Percentiles rank a stretch among this genome's conserved stretches.
Evolutionary conservation across 192 early-diverging fungal genomes (phyloP).

Genomic region (Entrophospora sp.): DNA sequence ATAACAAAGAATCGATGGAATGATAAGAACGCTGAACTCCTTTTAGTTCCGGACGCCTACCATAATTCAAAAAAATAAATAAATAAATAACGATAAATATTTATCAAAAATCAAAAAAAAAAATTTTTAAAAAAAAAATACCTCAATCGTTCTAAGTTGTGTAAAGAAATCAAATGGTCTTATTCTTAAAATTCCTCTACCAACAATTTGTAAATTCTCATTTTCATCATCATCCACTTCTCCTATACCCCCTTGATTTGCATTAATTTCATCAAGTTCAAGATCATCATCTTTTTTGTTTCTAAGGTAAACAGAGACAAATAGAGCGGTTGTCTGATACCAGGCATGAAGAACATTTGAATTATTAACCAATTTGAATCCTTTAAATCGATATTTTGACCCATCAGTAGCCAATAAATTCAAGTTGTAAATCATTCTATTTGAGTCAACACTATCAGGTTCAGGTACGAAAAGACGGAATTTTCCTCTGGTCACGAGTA

Average conservation of each 20-base stretch:
- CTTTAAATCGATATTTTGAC: slow-evolving; percentile 31
- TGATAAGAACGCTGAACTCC: slow-evolving; percentile 18
- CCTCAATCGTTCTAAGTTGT: slow-evolving; percentile 24
- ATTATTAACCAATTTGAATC: slow-evolving; percentile 29
- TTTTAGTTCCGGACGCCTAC: slow-evolving; percentile 22
- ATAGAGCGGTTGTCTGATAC: slow-evolving; percentile 29
- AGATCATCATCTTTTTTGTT: slow-evolving; percentile 19
- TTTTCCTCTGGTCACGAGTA: slow-evolving; percentile 30
- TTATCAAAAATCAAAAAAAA: neutral
- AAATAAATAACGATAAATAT: neutral
- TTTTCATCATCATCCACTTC: neutral
- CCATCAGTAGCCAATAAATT: slow-evolving; percentile 25
- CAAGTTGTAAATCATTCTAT: slow-evolving; percentile 31
- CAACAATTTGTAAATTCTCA: slow-evolving; percentile 22
- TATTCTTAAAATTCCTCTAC: slow-evolving; percentile 30
- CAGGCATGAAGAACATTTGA: slow-evolving; percentile 27
- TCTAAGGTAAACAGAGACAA: slow-evolving; percentile 29
- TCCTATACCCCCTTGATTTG: neutral
- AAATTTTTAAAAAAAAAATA: slow-evolving; percentile 2
- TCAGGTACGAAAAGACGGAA: slow-evolving; percentile 31
- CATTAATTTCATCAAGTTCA: slow-evolving; percentile 16
- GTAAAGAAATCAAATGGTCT: slow-evolving; percentile 21
- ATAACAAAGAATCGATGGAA: slow-evolving; percentile 17
- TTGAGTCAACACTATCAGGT: slow-evolving; percentile 25
- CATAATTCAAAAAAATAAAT: neutral